Conservation (phyloP, 805 yeast genomes). For the Candida ficus region DNA sequence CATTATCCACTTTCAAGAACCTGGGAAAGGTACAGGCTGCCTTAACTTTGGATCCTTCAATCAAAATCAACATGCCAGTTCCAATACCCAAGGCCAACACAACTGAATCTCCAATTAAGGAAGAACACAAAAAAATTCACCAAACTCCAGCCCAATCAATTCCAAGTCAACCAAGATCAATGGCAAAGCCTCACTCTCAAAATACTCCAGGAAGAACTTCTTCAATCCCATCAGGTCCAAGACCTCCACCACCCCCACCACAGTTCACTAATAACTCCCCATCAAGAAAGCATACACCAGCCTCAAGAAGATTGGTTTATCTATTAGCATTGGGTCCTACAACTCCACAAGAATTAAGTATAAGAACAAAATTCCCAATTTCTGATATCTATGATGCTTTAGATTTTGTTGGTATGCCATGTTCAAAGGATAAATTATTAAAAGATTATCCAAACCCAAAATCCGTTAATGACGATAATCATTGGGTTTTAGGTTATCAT, state of each 20-base stretch:
- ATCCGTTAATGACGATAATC: constrained; percentile 21
- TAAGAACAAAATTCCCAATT: constrained; percentile 24
- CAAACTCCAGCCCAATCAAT: no score
- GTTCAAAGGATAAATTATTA: constrained; percentile 18
- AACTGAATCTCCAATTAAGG: not conserved
- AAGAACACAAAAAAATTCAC: no score
- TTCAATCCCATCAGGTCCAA: not conserved
- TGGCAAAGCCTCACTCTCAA: no score
- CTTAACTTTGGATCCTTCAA: not conserved
- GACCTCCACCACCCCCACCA: not conserved
- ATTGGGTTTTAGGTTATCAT: constrained; percentile 32
- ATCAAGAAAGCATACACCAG: not conserved
- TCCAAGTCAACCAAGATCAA: no score
- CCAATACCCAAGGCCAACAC: not conserved
- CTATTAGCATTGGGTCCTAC: constrained; percentile 46
- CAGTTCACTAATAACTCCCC: no score
- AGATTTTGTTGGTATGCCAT: constrained; percentile 21
- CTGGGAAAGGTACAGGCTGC: constrained; percentile 11
- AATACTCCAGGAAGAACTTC: not conserved
- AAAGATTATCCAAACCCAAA: constrained; percentile 24
- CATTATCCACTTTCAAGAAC: constrained; percentile 17
- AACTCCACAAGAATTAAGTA: constrained; percentile 27
- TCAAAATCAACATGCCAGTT: not conserved
- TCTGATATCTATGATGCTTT: constrained; percentile 28
- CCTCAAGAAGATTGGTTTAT: constrained; percentile 34